A percentile compares a stretch with the other conserved stretches of the same genome.
Conservation (phyloP, 768 basidiomycete species). For the Leccinum variicolor region DNA sequence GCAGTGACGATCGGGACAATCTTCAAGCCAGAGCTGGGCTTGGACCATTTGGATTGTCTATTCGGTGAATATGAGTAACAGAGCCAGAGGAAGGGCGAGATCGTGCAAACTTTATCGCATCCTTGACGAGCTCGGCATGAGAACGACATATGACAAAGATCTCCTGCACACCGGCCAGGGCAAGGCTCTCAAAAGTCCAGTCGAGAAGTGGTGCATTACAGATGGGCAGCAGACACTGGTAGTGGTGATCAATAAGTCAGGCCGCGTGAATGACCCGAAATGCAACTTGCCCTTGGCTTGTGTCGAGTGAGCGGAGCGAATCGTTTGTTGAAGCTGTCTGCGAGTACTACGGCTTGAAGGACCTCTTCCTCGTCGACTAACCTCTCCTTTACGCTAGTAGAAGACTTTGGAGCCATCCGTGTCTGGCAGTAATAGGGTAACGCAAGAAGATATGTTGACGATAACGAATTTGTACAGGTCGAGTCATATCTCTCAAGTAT, state of each 20-base stretch:
- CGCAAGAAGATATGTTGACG: background rate
- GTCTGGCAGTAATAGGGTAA: background rate
- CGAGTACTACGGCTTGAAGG: conserved; percentile 91
- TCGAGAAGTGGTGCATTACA: conserved; percentile 92
- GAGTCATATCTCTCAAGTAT: conserved; percentile 21
- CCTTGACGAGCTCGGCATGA: conserved; percentile 81
- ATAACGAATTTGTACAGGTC: conserved; percentile 1
- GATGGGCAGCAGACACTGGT: conserved; percentile 85
- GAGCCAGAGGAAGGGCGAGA: conserved; percentile 10
- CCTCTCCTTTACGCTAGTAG: conserved; percentile 56
- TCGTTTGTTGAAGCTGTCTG: conserved; percentile 93
- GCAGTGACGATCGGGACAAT: conserved; percentile 84
- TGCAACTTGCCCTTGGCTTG: conserved; percentile 72
- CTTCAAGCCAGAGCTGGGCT: conserved; percentile 72
- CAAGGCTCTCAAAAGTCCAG: conserved; percentile 95
- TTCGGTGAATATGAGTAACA: conserved; percentile 7
- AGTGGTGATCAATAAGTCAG: conserved; percentile 17
- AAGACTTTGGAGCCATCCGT: conserved; percentile 64
- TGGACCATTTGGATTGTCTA: conserved; percentile 85
- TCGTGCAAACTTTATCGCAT: conserved; percentile 69
- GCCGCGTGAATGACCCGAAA: conserved; percentile 6
- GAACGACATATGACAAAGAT: conserved; percentile 94
- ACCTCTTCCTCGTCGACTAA: conserved; percentile 76
- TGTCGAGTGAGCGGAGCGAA: conserved; percentile 87
- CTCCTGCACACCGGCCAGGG: conserved; percentile 93